Evolutionary conservation across 371 early-diverging fungal species (phyloP), one percentile per base, ranked within the genome.

Genomic region (Apophysomyces ossiformis): DNA sequence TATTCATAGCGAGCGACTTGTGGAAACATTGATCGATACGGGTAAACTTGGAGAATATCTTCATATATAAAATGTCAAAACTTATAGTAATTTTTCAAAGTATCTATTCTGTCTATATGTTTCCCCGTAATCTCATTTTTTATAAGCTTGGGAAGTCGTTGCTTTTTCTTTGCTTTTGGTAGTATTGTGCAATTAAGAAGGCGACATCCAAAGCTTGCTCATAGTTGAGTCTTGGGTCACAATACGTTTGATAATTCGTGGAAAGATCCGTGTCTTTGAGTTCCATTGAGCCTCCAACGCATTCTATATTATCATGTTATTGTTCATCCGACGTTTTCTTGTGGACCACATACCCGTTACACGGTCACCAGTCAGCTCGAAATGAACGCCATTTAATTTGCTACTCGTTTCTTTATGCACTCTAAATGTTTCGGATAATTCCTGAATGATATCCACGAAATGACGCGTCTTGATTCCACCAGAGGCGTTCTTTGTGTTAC

Each of bases 201-300:
- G 98, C 96, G 71, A 98, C 90, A 77, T 98, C 99, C 56, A 98
- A 78, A 11, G 94, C 92, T 72, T 98, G 99, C 75, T 95, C 93
- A 80, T 97, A 97, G 78, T 98, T 98, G 39, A 98, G 77, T 21
- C 97, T 91, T 39, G 92, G 91, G 64, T 98, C 98, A 77, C 98
- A 98, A 81, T 92, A 92, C 9, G 96, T 96, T 81, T 93, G 93
- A 75, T 98, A 97, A 72, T 97, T 97, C 37, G 78, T 86, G 57
- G 89, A 74, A 18, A 98, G 78, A 65, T 97, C 96, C 15, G 77
- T 74, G 57, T 92, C 93, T 45, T 75, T 78, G 57, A 97, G 77
- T 66, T 97, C 90, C 95, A 94, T 95, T 7, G 96, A 96, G 7
- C 99, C 99, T 61, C 99, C 99, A 57, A 95, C 87, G 73, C 96